phyloP scores from a whole-genome alignment of 352 stramenopile species.

The Halophytophthora polymorphica region DNA sequence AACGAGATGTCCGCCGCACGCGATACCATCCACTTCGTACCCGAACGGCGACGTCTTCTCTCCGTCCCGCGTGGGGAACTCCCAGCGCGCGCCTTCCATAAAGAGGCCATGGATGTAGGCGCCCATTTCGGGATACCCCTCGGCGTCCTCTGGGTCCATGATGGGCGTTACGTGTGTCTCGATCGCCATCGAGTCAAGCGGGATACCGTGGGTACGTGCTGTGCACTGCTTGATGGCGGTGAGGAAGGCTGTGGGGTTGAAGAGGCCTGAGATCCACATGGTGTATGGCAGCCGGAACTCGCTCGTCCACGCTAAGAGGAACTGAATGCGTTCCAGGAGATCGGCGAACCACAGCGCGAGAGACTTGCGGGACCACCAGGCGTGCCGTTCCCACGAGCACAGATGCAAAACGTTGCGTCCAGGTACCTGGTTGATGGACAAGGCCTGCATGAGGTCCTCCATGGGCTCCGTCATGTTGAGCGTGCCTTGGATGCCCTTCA shows the following conservation, averaged over 20 bases:
- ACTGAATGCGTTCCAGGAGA: conserved; percentile 66
- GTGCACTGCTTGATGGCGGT: conserved; percentile 86
- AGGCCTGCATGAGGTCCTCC: conserved; percentile 77
- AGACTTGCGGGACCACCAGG: conserved; percentile 85
- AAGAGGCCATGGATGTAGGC: conserved; percentile 94
- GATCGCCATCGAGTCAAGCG: conserved; percentile 92
- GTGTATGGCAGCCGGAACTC: conserved; percentile 74
- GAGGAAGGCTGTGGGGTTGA: conserved; percentile 83
- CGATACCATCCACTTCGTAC: conserved; percentile 85
- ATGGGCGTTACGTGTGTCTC: conserved; percentile 93
- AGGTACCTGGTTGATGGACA: conserved; percentile 73
- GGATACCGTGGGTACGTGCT: conserved; percentile 77
- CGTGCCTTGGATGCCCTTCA: conserved; percentile 78
- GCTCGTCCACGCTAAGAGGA: conserved; percentile 63
- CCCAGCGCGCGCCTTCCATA: conserved; percentile 94
- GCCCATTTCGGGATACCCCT: conserved; percentile 80
- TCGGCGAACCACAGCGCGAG: conserved; percentile 79
- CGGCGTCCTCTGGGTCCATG: conserved; percentile 41
- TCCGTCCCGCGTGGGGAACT: conserved; percentile 56
- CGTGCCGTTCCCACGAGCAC: conserved; percentile 74
- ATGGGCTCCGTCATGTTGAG: conserved; percentile 89
- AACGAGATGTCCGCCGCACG: conserved; percentile 81
- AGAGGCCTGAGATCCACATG: conserved; percentile 80
- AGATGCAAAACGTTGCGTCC: conserved; percentile 68
- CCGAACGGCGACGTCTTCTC: conserved; percentile 77